These are phyloP conservation scores for Boletus smithii DNA, from an alignment of 1,284 basidiomycete species.

Conservation along the genomic window DNA sequence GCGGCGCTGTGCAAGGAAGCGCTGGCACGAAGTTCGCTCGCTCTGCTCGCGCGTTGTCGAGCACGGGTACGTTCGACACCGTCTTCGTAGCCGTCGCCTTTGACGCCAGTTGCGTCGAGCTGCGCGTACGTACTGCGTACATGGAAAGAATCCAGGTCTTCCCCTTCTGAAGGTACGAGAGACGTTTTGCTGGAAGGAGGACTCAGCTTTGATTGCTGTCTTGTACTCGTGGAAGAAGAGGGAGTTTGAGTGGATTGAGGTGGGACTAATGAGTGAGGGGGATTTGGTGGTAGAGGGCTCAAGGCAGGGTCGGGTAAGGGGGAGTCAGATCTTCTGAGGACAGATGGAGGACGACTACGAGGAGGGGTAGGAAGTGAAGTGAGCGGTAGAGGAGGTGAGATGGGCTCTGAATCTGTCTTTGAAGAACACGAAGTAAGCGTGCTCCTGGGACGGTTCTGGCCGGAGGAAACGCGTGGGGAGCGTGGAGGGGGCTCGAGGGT, in stretches of 20 bases:
- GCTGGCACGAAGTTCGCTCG: slow-evolving; percentile 54
- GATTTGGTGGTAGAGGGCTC: slow-evolving; percentile 10
- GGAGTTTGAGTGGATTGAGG: slow-evolving; percentile 30
- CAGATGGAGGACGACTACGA: slow-evolving; percentile 32
- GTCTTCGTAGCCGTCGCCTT: slow-evolving; percentile 88
- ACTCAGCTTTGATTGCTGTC: slow-evolving; percentile 37
- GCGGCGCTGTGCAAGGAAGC: slow-evolving; percentile 52
- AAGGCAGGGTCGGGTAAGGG: slow-evolving; percentile 21
- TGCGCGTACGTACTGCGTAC: slow-evolving; percentile 87
- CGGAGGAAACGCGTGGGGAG: slow-evolving; percentile 24
- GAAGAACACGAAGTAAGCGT: slow-evolving; percentile 31
- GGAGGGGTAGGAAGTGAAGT: slow-evolving; percentile 33
- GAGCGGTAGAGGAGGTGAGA: slow-evolving; percentile 19
- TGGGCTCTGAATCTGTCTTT: slow-evolving; percentile 16
- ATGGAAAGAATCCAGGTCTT: slow-evolving; percentile 83
- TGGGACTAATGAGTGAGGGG: slow-evolving; percentile 15
- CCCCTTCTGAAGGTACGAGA: slow-evolving; percentile 65
- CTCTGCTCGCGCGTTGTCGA: slow-evolving; percentile 59
- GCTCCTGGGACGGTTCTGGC: slow-evolving; percentile 23
- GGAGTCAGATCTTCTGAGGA: slow-evolving; percentile 22
- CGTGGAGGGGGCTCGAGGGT: slow-evolving; percentile 28
- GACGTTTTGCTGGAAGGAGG: slow-evolving; percentile 53
- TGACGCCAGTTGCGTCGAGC: slow-evolving; percentile 80
- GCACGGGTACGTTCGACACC: slow-evolving; percentile 91
- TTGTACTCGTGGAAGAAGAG: slow-evolving; percentile 36